Evolutionary conservation across 129 eudicot genomes (phyloP).

Genomic region (Flaveria trinervia): DNA sequence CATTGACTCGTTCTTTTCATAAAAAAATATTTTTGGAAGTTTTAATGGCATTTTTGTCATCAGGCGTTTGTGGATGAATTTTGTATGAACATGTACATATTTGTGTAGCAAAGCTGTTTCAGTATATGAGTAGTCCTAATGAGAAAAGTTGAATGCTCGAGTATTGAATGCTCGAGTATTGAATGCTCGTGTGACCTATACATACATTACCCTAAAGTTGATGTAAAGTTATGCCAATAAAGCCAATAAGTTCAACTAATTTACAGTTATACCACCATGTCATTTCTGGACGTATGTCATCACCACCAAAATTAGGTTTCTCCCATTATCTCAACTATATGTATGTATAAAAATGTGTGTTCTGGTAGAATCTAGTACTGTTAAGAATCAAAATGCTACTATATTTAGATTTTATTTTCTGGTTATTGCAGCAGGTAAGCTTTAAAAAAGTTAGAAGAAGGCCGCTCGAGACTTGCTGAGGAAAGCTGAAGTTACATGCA

Average conservation of each 20-base stretch:
- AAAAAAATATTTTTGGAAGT: background rate
- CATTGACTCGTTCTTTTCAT: background rate
- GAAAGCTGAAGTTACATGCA: too few species aligned
- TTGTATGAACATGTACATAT: background rate
- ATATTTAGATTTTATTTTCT: too few species aligned
- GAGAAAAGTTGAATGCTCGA: background rate
- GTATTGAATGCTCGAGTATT: background rate
- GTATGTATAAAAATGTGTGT: too few species aligned
- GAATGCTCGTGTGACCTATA: background rate
- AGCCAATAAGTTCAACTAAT: background rate
- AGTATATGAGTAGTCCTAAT: background rate
- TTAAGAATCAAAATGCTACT: too few species aligned
- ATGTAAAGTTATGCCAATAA: background rate
- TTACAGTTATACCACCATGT: background rate
- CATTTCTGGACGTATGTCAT: too few species aligned
- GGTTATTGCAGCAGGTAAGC: too few species aligned
- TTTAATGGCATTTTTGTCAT: background rate
- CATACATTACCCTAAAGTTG: background rate
- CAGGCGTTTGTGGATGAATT: background rate
- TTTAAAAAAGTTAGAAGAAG: too few species aligned
- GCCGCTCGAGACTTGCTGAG: too few species aligned
- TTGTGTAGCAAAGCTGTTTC: background rate
- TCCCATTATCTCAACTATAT: too few species aligned
- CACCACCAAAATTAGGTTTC: too few species aligned
- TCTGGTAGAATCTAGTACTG: too few species aligned